Conservation (phyloP, 345 rosid species). For the Ceriops decandra region DNA sequence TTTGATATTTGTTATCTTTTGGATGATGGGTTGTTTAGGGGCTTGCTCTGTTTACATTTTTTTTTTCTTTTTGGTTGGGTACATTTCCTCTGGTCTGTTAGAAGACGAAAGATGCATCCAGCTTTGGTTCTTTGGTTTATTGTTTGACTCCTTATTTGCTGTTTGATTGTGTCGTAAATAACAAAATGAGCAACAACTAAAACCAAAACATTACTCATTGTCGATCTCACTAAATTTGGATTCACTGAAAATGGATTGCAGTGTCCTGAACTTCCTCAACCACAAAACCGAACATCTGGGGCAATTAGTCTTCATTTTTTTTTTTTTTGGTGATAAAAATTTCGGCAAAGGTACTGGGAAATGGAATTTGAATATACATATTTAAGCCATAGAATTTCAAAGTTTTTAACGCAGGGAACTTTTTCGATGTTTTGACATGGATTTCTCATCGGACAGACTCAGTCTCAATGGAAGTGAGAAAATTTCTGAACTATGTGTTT, state of each 20-base stretch:
- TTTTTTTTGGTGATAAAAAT: too few relatives aligned
- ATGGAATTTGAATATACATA: not conserved
- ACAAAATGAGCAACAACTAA: not conserved
- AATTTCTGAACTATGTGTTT: not conserved
- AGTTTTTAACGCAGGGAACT: too few relatives aligned
- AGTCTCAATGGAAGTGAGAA: not conserved
- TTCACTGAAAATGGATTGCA: not conserved
- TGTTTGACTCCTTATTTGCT: not conserved
- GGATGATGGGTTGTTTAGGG: conserved; percentile 2
- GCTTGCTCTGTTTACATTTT: not conserved
- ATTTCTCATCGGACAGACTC: too few relatives aligned
- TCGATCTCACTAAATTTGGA: not conserved
- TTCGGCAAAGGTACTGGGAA: not conserved
- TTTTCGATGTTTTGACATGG: too few relatives aligned
- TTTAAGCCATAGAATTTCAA: not conserved
- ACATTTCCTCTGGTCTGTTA: too few relatives aligned
- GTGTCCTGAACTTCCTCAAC: not conserved
- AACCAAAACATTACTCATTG: too few relatives aligned
- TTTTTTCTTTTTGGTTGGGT: too few relatives aligned
- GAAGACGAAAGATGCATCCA: too few relatives aligned
- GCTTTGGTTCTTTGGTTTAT: not conserved
- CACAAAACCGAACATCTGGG: not conserved
- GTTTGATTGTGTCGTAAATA: not conserved
- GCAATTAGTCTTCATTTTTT: too few relatives aligned
- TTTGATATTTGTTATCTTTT: not conserved